phyloP scores from a whole-genome alignment of 345 rosid genomes.

The Euphorbia tirucalli region DNA sequence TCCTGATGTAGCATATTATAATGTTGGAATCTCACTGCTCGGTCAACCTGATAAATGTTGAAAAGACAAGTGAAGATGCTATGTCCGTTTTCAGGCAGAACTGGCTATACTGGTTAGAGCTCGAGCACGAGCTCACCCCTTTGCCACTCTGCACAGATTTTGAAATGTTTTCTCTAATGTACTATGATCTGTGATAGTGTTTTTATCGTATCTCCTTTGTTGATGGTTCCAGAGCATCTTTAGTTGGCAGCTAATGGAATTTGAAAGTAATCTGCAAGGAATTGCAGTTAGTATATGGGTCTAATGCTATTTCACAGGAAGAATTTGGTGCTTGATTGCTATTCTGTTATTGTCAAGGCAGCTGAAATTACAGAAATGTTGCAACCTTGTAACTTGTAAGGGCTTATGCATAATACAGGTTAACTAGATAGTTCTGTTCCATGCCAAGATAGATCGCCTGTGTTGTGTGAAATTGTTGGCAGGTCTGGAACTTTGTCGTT shows the following conservation, averaged over 20 bases:
- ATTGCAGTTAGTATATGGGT: background rate
- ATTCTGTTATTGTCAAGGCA: too few relatives aligned
- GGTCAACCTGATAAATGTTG: constrained; percentile 22
- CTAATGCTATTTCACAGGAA: background rate
- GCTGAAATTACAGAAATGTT: too few relatives aligned
- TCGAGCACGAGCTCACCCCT: background rate
- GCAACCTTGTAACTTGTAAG: too few relatives aligned
- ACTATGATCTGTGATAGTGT: background rate
- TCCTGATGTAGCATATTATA: constrained; percentile 19
- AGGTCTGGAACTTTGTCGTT: too few relatives aligned
- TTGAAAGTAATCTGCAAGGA: background rate
- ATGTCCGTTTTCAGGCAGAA: background rate
- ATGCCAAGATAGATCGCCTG: too few relatives aligned
- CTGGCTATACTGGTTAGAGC: background rate
- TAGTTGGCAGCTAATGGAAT: background rate
- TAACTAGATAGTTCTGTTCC: too few relatives aligned
- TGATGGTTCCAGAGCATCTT: background rate
- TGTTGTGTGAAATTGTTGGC: too few relatives aligned
- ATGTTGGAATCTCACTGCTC: constrained; percentile 17
- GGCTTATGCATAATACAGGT: too few relatives aligned
- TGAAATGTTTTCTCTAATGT: background rate
- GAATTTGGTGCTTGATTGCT: too few relatives aligned
- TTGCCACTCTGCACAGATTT: background rate
- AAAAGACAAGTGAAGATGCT: constrained; percentile 13
- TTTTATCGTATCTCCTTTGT: background rate